A percentile compares a stretch with the other conserved stretches of the same genome.
These are phyloP conservation scores for Apiotrichum sp. DNA, from an alignment of 1,284 basidiomycete genomes.

Conservation along the genomic window DNA sequence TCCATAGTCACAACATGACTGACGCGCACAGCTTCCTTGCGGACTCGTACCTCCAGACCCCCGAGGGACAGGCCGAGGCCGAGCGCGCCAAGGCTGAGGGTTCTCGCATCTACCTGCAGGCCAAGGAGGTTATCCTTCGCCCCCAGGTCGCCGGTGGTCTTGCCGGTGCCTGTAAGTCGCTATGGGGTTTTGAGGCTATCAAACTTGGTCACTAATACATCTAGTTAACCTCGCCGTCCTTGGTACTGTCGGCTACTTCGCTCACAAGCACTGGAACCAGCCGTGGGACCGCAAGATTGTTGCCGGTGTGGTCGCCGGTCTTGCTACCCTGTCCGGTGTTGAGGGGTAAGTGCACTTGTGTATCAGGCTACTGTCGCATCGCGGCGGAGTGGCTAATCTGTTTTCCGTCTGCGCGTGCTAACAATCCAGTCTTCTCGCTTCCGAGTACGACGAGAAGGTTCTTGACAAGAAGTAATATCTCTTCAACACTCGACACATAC, in stretches of 20 bases:
- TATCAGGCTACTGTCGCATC: not conserved
- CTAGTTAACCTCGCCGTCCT: slow-evolving; percentile 64
- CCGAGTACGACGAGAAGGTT: slow-evolving; percentile 39
- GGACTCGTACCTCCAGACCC: slow-evolving; percentile 59
- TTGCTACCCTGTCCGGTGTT: slow-evolving; percentile 60
- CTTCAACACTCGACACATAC: not conserved
- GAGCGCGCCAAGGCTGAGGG: slow-evolving; percentile 59
- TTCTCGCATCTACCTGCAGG: slow-evolving; percentile 56
- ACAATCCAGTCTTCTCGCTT: slow-evolving; percentile 27
- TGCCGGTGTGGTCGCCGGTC: slow-evolving; percentile 58
- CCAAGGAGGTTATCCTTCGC: slow-evolving; percentile 59
- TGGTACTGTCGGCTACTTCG: slow-evolving; percentile 61
- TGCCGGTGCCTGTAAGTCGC: slow-evolving; percentile 56
- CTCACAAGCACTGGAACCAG: slow-evolving; percentile 62
- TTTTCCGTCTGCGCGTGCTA: too few relatives aligned
- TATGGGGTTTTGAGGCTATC: not conserved
- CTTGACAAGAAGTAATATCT: slow-evolving; percentile 23
- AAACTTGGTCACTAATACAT: not conserved
- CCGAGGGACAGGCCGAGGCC: slow-evolving; percentile 57
- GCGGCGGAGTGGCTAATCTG: too few relatives aligned
- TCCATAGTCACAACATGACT: not conserved
- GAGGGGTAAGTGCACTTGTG: slow-evolving; percentile 57
- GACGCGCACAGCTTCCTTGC: slow-evolving; percentile 51
- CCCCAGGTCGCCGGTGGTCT: slow-evolving; percentile 65
- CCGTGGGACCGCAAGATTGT: slow-evolving; percentile 68